Evolutionary conservation across 2,329 filamentous ascomycete genomes (phyloP).

Genomic region (Madurella mycetomatis): DNA sequence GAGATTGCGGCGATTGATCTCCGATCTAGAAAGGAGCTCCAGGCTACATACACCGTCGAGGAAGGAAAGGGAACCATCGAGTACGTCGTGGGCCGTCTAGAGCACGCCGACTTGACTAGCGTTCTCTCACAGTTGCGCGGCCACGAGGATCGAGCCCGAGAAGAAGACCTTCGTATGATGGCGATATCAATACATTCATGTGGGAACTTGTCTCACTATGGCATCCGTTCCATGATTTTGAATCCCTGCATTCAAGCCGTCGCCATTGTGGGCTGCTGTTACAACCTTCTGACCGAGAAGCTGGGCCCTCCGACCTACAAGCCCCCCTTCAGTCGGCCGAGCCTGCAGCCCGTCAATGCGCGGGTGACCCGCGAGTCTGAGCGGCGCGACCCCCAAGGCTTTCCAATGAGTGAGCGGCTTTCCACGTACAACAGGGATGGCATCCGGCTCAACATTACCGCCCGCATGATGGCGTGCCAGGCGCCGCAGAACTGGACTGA

Average conservation of each 20-base stretch:
- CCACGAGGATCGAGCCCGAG: constrained; percentile 31
- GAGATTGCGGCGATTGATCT: constrained; percentile 41
- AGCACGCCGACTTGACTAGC: constrained; percentile 65
- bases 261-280: constrained; percentile 95
- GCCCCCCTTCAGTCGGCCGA: constrained; percentile 69
- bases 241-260: constrained; percentile 85
- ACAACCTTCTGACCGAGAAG: constrained; percentile 90
- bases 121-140: constrained; percentile 61
- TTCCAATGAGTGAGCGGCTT: constrained; percentile 80
- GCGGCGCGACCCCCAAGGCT: constrained; percentile 82
- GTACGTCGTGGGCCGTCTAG: constrained; percentile 70
- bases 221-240: constrained; percentile 76
- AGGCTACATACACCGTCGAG: constrained; percentile 50
- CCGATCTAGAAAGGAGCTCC: constrained; percentile 46
- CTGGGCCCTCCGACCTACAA: constrained; percentile 86
- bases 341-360: constrained; percentile 61
- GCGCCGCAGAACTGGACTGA: constrained; percentile 88
- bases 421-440: constrained; percentile 56
- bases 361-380: constrained; percentile 64
- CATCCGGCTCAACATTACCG: constrained; percentile 87
- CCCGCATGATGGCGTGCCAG: constrained; percentile 97
- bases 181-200: constrained; percentile 95
- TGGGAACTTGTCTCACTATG: constrained; percentile 94
- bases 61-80: constrained; percentile 67
- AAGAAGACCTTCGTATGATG: constrained; percentile 58